Conservation (phyloP, 2,329 filamentous ascomycete species). For the Microdochium bolleyi region DNA sequence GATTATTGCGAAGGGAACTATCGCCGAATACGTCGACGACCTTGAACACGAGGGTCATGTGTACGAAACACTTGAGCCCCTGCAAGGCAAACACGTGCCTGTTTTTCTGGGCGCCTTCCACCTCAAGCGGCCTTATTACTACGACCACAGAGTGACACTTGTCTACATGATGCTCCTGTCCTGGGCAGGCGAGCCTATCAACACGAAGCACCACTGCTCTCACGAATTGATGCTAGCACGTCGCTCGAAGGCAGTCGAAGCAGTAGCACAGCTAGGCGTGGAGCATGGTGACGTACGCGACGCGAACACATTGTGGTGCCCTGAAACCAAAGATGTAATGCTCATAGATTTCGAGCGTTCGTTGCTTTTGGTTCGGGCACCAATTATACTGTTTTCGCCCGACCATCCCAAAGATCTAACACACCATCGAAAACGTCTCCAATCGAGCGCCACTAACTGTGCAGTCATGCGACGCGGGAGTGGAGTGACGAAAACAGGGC, state of each 20-base stretch:
- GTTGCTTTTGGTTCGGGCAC: too few species aligned
- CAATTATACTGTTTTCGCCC: too few species aligned
- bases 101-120: slow-evolving; percentile 29
- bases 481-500: too few species aligned
- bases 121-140: slow-evolving; percentile 25
- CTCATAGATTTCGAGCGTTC: slow-evolving; percentile 23
- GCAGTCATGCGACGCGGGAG: too few species aligned
- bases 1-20: slow-evolving; percentile 31
- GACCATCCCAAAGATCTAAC: too few species aligned
- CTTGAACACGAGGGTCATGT: slow-evolving; percentile 26
- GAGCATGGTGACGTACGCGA: slow-evolving; percentile 14
- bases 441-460: too few species aligned
- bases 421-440: too few species aligned
- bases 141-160: slow-evolving; percentile 20
- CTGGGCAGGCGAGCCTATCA: slow-evolving; percentile 18
- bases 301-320: slow-evolving; percentile 18
- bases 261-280: slow-evolving; percentile 16
- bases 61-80: slow-evolving; percentile 21
- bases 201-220: background rate
- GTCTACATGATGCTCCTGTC: slow-evolving; percentile 25
- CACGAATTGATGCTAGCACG: background rate
- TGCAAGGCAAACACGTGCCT: slow-evolving; percentile 26
- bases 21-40: slow-evolving; percentile 18
- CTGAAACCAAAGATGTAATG: slow-evolving; percentile 14
- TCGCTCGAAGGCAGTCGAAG: slow-evolving; percentile 8